phyloP scores from a whole-genome alignment of 2,329 filamentous ascomycete genomes.

The Fusarium sarcochroum region DNA sequence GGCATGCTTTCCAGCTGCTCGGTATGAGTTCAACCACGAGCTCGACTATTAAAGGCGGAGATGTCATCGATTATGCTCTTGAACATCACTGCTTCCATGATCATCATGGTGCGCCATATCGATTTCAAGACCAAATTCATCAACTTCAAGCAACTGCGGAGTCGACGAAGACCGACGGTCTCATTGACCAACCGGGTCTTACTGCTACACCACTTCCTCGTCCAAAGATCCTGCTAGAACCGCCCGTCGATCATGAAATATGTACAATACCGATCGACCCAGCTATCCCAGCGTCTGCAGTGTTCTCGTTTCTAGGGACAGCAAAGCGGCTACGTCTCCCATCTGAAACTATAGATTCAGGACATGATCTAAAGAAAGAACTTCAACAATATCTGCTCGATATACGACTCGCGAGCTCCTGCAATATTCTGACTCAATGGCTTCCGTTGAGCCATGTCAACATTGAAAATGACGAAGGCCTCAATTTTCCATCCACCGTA shows the following conservation, averaged over 20 bases:
- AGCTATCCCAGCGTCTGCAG: neutral
- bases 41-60: conserved; percentile 14
- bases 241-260: neutral
- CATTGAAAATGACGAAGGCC: conserved; percentile 47
- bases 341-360: conserved; percentile 46
- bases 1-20: neutral
- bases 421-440: conserved; percentile 48
- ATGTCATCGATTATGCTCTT: conserved; percentile 48
- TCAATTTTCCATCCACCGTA: conserved; percentile 44
- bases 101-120: conserved; percentile 46
- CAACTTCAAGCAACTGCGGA: conserved; percentile 35
- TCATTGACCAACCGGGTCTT: conserved; percentile 45
- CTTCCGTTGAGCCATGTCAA: conserved; percentile 49
- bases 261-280: neutral
- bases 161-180: conserved; percentile 20
- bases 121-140: conserved; percentile 43
- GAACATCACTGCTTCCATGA: conserved; percentile 48
- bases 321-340: conserved; percentile 36
- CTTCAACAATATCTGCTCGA: conserved; percentile 37
- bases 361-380: conserved; percentile 41
- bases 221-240: conserved; percentile 23
- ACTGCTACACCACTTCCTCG: conserved; percentile 30
- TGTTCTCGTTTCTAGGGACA: conserved; percentile 3
- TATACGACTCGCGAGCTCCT: conserved; percentile 34
- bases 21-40: conserved; percentile 16